These are phyloP conservation scores for Lentinula boryana DNA, from an alignment of 768 basidiomycete genomes.

Conservation along the genomic window DNA sequence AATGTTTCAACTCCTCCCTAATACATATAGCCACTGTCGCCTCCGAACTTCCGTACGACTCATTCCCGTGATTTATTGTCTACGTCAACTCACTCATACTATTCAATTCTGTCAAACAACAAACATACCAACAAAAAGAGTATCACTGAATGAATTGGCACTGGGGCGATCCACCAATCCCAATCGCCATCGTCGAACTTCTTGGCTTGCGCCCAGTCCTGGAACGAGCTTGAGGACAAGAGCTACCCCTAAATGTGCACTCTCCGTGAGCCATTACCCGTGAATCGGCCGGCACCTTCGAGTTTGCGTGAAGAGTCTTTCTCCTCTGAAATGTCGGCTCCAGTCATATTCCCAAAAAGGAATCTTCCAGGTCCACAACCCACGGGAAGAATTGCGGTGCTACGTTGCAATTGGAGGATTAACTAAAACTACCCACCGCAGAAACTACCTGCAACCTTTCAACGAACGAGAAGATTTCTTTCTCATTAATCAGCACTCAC, in stretches of 20 bases:
- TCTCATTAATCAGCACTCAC: neutral
- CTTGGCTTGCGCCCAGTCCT: conserved; percentile 1
- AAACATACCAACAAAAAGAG: too few relatives aligned
- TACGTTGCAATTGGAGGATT: conserved; percentile 2
- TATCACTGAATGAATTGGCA: too few relatives aligned
- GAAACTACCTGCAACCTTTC: neutral
- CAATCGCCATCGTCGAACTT: neutral
- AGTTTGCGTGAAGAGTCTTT: neutral
- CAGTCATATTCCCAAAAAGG: conserved; percentile 6
- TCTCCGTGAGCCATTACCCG: neutral
- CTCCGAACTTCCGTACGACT: too few relatives aligned
- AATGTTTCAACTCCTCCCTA: too few relatives aligned
- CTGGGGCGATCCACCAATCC: neutral
- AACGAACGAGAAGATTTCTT: neutral
- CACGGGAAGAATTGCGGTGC: conserved; percentile 6
- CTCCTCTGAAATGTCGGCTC: neutral
- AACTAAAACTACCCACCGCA: neutral
- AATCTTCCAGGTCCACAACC: conserved; percentile 5
- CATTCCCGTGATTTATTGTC: too few relatives aligned
- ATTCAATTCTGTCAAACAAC: too few relatives aligned
- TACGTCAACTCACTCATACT: too few relatives aligned
- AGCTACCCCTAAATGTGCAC: neutral
- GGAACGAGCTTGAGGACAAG: conserved; percentile 3
- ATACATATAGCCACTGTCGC: too few relatives aligned
- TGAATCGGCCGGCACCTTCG: neutral